A percentile compares a stretch with the other conserved stretches of the same genome.
Conservation (phyloP, 306 rosid genomes). For the Prunus dulcis region DNA sequence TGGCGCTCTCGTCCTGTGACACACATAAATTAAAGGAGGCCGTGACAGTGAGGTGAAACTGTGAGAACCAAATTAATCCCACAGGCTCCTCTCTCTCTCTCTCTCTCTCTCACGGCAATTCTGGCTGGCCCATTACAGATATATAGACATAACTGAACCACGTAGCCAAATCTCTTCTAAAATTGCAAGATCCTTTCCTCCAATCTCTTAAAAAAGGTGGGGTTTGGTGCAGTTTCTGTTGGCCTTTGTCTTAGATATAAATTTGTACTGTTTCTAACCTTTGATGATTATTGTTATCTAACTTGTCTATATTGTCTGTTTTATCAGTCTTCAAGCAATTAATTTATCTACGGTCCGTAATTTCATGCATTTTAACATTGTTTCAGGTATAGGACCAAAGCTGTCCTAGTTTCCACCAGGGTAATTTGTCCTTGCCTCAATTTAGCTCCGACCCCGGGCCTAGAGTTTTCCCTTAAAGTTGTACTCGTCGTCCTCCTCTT, state of each 20-base stretch:
- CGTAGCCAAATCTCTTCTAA: background rate
- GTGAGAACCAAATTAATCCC: slow-evolving; percentile 46
- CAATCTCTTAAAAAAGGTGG: background rate
- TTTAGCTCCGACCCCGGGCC: background rate
- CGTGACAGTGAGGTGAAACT: slow-evolving; percentile 46
- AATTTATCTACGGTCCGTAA: background rate
- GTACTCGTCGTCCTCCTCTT: background rate
- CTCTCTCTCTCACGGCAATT: slow-evolving; percentile 26
- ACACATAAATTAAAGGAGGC: slow-evolving; percentile 55
- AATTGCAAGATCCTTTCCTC: background rate
- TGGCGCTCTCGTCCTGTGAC: slow-evolving; percentile 74
- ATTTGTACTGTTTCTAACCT: background rate
- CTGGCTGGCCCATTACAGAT: slow-evolving; percentile 1
- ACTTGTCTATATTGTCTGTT: background rate
- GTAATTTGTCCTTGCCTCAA: slow-evolving; percentile 31
- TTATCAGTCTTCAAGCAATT: background rate
- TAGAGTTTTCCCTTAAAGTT: slow-evolving; percentile 40
- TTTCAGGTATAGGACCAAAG: slow-evolving; percentile 40
- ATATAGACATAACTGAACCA: background rate
- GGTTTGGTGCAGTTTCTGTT: background rate
- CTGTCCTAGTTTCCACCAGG: slow-evolving; percentile 21
- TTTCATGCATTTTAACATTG: background rate
- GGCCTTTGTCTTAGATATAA: background rate
- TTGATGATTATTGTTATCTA: background rate
- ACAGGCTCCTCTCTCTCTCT: slow-evolving; percentile 29